Base-by-base conservation (phyloP, 768 basidiomycete species). In the Naematelia aurantialba region DNA sequence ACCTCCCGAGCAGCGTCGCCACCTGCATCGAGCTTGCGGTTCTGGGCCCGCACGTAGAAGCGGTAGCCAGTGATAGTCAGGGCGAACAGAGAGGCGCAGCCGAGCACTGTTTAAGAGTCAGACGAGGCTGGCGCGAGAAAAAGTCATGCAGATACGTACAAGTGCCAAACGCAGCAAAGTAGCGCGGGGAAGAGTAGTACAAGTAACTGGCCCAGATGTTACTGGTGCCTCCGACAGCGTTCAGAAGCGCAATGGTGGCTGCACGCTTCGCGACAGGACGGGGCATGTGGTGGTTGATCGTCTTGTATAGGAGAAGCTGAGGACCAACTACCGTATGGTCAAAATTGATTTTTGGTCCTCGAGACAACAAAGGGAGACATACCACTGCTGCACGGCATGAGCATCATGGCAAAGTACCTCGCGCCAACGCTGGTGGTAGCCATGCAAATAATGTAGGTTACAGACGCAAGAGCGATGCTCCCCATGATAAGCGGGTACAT, bases 231-330 rank as follows among this genome's bases (percentile, higher is more conserved):
- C 71, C 73, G 46, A 75, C 63, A 31, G 67, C 67, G 56, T 73
- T 73, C 24, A 72, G 59, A n/a, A 75, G 50, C 1, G 73, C 72
- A 3, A 70, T 45, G 2, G 65, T 65, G 10, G 73, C 73, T 1
- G 73, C 73, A 45, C 73, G 63, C 65, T 75, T 75, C 42, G 71
- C 55, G 52, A 59, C 52, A 2, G 73, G 73, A 34, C 73, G 61
- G 27, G 73, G 60, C 10, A 73, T 49, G 47, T 74, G 72, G 12
- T 59, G 55, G 29, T 68, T 68, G 47, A 73, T 55, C 22, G 64
- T 70, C 56, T 73, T 73, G 72, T 70, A 73, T 4, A 73, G 55
- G 49, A 71, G 48, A 48, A 74, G 48, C 47, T 74, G 72, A 8
- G 72, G 70, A 3, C 63, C 70, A 53, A 74, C 72, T 44, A 55